phyloP scores from a whole-genome alignment of 108 stramenopile species.

The Chaetoceros muelleri region DNA sequence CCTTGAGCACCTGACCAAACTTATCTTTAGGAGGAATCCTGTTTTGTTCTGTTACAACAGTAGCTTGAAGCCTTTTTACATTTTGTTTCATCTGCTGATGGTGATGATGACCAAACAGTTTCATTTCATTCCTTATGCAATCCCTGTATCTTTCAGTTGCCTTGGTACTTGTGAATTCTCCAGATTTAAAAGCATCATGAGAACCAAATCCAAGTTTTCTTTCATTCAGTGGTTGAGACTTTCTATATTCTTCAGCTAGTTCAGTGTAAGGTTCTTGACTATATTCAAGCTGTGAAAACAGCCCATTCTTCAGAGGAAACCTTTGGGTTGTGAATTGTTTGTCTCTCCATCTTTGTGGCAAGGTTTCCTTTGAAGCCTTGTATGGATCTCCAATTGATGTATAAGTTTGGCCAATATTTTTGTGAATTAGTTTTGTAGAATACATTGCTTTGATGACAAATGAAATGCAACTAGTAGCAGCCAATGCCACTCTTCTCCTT shows the following conservation, averaged over 20 bases:
- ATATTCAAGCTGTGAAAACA: constrained; percentile 46
- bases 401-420: constrained; percentile 35
- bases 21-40: constrained; percentile 18
- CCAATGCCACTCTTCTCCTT: no score
- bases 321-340: constrained; percentile 32
- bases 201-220: constrained; percentile 49
- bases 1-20: constrained; percentile 19
- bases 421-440: constrained; percentile 43
- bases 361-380: constrained; percentile 21
- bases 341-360: constrained; percentile 45
- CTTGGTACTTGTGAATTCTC: constrained; percentile 38
- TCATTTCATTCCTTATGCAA: constrained; percentile 30
- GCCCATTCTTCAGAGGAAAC: constrained; percentile 47
- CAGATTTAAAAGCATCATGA: constrained; percentile 40
- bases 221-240: constrained; percentile 35
- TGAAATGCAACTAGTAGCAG: no score
- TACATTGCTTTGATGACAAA: no score
- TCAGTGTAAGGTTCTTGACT: constrained; percentile 37
- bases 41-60: no score
- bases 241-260: constrained; percentile 35
- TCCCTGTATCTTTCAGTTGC: constrained; percentile 42
- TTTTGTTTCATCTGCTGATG: constrained; percentile 15
- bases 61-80: constrained; percentile 8
- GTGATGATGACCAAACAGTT: constrained; percentile 16
- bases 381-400: constrained; percentile 60